Base-by-base conservation (phyloP, 176 grass and related monocot genomes). In the Juncus effusus region DNA sequence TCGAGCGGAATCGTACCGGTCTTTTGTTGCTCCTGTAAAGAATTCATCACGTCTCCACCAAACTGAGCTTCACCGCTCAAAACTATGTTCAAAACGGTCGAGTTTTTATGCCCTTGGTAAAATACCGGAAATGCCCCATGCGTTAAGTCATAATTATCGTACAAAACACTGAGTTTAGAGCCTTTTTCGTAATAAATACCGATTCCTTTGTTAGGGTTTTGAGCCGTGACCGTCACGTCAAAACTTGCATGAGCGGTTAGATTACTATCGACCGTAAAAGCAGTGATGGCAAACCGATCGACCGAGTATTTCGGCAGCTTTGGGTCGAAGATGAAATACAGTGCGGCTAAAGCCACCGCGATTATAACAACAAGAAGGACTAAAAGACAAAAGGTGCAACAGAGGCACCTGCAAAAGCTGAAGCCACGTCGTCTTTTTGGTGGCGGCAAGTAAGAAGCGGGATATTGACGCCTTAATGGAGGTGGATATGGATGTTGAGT, bases 241-340 rank as follows among this genome's bases (percentile, higher is more conserved):
- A 95, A 90, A 54, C 64, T 28, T 6, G 86, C 86, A 1, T 54
- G 75, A 3, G 83, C 90, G 0, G 74, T 69, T 0, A 85, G 61
- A 39, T 61, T 61, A 0, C 77, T 38, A 74, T 84, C 74, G 2
- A 81, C 58, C 9, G 42, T 69, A 80, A 95, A 95, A 51, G 71
- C 42, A 0, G 86, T 80, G 3, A 95, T 79, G 7, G 64, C 7
- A 3, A 95, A 76, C 3, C 78, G 80, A 78, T 90, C 80, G 70
- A 95, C 90, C 16, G 90, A 90, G 74, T 95, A 95, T 1, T 80
- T 84, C 1, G 90, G 90, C n/a, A 84, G 54, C 78, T 90, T 86
- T 3, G 90, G 90, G 60, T 86, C 38, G 39, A 90, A 83, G 28
- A 62, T 36, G 10, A 95, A 69, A 70, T 95, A 95, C 14, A 95